These are phyloP conservation scores for Saccharomyces hybrid DNA, from an alignment of 1,139 yeast species.

Conservation along the genomic window DNA sequence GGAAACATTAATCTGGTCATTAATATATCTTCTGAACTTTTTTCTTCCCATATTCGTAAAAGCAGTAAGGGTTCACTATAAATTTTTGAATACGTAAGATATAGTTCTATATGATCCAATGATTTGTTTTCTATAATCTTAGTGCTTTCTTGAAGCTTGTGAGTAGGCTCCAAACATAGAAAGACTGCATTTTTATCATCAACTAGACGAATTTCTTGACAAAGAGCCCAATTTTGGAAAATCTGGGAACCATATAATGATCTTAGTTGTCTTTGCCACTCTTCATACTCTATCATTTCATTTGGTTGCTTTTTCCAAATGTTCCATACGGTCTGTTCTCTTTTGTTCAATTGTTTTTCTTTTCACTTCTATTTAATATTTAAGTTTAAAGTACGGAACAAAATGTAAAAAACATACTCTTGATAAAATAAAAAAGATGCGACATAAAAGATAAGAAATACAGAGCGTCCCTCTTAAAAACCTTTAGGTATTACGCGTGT, in stretches of 20 bases:
- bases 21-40: slow-evolving; percentile 1
- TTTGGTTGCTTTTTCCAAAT: neutral
- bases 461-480: neutral
- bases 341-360: neutral
- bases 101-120: slow-evolving; percentile 9
- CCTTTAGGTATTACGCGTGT: neutral
- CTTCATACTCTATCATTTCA: neutral
- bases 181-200: neutral
- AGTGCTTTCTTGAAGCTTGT: neutral
- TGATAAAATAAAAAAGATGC: neutral
- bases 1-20: slow-evolving; percentile 6
- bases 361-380: no score
- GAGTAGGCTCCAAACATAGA: neutral
- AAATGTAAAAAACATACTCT: no score
- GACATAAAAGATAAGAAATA: neutral
- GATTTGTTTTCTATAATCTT: neutral
- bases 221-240: slow-evolving; percentile 1
- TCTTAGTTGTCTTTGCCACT: slow-evolving; percentile 2
- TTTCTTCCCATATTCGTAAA: slow-evolving; percentile 15
- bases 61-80: slow-evolving; percentile 21
- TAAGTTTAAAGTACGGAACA: no score
- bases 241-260: neutral
- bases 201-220: slow-evolving; percentile 1
- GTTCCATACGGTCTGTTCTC: neutral
- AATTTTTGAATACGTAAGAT: slow-evolving; percentile 12